Evolutionary conservation across 2,329 filamentous ascomycete species (phyloP), one percentile per base, ranked within the genome.

Genomic region (Fusarium solani-melongenae): DNA sequence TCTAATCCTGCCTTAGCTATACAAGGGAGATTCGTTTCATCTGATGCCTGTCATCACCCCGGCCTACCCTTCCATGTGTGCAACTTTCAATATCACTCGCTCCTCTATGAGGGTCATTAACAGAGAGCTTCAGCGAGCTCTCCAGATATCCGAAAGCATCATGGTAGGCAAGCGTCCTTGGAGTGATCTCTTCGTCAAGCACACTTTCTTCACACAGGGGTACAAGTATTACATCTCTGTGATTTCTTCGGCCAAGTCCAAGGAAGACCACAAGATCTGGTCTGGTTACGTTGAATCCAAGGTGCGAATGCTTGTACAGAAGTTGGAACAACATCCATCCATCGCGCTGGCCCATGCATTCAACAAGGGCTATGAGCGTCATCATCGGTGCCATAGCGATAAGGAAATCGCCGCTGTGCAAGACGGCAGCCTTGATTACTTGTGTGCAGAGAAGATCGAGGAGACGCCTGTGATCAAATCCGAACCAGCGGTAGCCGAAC

Each of bases 1-100:
- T 20, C 29, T 70, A 31, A 17, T 29, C 22, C 15, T 33, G 22
- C 63, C 60, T 64, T 77, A 94, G 88, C 86, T 95, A 33, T 97
- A 97, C 81, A 91, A 91, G 69, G 89, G 90, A 63, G 96, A 98
- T 82, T 90, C 90, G 49, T 93, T 91, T 75, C 96, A 98, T 82
- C 86, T 98, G 61, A 99, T 99, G 96, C 96, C 96, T 31, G 94
- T 99, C 82, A 98, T 99, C 79, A 99, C 96, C 2, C 96, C 96
- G 2, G 95, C 96, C 1, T 98, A 98, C 81, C 96, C 96, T 4
- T 97, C 95, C 58, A 98, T 98, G 95, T 98, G 96, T 82, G 93
- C 96, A 2, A 98, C 96, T 0, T 96, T 97, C 85, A 98, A 98
- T 79, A 92, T 99, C 69, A 95, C 93, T 4, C 87, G 90, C 73